Evolutionary conservation across 306 rosid species (phyloP).

Genomic region (Cicer pinnatifidum): DNA sequence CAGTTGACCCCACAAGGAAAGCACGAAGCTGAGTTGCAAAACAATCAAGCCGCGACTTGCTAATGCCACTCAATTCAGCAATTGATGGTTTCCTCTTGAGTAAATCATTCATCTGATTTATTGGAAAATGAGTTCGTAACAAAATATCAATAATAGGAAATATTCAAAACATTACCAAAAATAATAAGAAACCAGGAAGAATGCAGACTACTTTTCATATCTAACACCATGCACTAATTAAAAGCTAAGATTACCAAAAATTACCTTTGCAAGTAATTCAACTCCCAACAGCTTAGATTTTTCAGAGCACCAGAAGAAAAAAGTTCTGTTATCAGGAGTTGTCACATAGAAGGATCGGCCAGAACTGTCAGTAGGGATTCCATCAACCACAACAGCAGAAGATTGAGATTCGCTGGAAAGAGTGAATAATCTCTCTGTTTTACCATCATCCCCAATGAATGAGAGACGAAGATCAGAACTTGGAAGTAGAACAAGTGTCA

Average conservation of each 20-base stretch:
- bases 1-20: conserved; percentile 77
- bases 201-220: conserved; percentile 3
- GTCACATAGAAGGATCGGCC: conserved; percentile 78
- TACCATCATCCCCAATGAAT: conserved; percentile 83
- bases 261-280: conserved; percentile 83
- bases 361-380: conserved; percentile 69
- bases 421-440: conserved; percentile 64
- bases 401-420: conserved; percentile 57
- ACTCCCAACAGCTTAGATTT: conserved; percentile 86
- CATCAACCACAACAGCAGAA: conserved; percentile 61
- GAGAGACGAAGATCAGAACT: conserved; percentile 88
- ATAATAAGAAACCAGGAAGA: conserved; percentile 21
- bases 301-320: conserved; percentile 92
- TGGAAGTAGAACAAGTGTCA: conserved; percentile 79
- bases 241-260: conserved; percentile 5
- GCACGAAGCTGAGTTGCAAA: conserved; percentile 92
- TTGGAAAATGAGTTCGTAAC: conserved; percentile 19
- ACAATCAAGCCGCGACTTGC: conserved; percentile 83
- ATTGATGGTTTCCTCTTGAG: conserved; percentile 80
- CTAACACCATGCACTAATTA: background rate
- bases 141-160: background rate
- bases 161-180: background rate
- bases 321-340: conserved; percentile 51
- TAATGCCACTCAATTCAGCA: conserved; percentile 88
- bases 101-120: conserved; percentile 77